Base-by-base conservation (phyloP, 2,329 filamentous ascomycete genomes). In the Claviceps quebecensis region DNA sequence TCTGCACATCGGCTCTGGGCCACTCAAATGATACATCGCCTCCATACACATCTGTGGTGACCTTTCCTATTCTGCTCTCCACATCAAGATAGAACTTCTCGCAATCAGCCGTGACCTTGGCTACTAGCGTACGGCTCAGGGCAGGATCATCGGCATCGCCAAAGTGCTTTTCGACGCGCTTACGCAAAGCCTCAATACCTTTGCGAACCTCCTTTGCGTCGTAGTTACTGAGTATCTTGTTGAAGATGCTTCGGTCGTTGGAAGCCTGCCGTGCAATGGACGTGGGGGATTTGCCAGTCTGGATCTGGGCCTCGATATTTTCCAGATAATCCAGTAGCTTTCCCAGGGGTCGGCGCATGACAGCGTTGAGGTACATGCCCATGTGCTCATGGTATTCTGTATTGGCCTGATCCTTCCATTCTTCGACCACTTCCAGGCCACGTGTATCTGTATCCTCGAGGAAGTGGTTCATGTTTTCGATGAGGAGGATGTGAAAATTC, bases 381-480 rank as follows among this genome's bases (percentile, higher is more conserved):
- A 96, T 81, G 65, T 97, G 93, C 67, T 95, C 89, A 50, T 77
- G 73, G 66, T 95, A 83, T 68, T 95, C 89, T 45, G 80, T 75
- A 36, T 78, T 73, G 1, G 91, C 93, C 52, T 84, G 83, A 40
- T 83, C 79, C 61, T 83, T 85, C 87, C 90, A 96, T 58, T 87
- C 81, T 54, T 87, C 81, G 4, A 97, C 76, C 1, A 95, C 81
- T 7, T 85, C 77, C 55, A 93, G 80, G 39, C 78, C 76, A 17
- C 80, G 77, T 16, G 84, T 75, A 58, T 95, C 87, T 8, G 95
- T 85, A 66, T 96, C 90, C 64, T 97, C 90, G 11, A 93, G 74
- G 69, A 95, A 97, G 67, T 95, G 89, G 63, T 96, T 94, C 89
- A 96, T 96, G 67, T 98, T 98, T 67, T 98, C 91, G 58, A 98